These are phyloP conservation scores for Macrolepiota fuliginosa DNA, from an alignment of 768 basidiomycete genomes.

Conservation along the genomic window DNA sequence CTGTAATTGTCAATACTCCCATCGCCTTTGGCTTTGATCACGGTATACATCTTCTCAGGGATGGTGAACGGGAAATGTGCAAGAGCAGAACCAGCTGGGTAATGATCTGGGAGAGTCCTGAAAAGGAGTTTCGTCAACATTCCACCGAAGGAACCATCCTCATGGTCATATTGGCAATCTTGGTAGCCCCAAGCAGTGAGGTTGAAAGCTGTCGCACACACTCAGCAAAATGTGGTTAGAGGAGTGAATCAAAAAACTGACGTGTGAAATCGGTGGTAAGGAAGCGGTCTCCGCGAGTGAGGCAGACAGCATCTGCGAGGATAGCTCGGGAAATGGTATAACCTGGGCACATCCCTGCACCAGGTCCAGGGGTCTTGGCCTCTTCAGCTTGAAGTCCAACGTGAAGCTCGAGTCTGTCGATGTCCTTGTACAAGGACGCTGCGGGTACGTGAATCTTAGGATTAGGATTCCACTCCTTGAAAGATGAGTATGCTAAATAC, in stretches of 20 bases:
- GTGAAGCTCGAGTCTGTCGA: conserved; percentile 79
- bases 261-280: conserved; percentile 77
- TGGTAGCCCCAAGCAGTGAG: conserved; percentile 79
- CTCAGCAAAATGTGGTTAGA: not conserved
- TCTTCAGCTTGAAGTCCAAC: conserved; percentile 76
- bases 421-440: conserved; percentile 61
- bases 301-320: conserved; percentile 71
- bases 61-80: conserved; percentile 82
- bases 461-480: conserved; percentile 74
- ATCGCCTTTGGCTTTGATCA: conserved; percentile 31
- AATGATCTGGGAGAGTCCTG: conserved; percentile 67
- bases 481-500: conserved; percentile 51
- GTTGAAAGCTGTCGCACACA: conserved; percentile 50
- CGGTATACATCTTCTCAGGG: conserved; percentile 46
- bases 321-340: conserved; percentile 87
- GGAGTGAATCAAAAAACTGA: conserved; percentile 29
- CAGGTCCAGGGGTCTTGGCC: conserved; percentile 58
- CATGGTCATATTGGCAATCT: conserved; percentile 60
- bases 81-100: conserved; percentile 61
- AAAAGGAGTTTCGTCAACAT: conserved; percentile 73
- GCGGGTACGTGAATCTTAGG: conserved; percentile 58
- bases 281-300: conserved; percentile 79
- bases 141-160: conserved; percentile 75
- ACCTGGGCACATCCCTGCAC: conserved; percentile 78
- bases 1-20: conserved; percentile 44